Evolutionary conservation across 2,329 filamentous ascomycete species (phyloP).

Genomic region (Atkinsonella texensis): DNA sequence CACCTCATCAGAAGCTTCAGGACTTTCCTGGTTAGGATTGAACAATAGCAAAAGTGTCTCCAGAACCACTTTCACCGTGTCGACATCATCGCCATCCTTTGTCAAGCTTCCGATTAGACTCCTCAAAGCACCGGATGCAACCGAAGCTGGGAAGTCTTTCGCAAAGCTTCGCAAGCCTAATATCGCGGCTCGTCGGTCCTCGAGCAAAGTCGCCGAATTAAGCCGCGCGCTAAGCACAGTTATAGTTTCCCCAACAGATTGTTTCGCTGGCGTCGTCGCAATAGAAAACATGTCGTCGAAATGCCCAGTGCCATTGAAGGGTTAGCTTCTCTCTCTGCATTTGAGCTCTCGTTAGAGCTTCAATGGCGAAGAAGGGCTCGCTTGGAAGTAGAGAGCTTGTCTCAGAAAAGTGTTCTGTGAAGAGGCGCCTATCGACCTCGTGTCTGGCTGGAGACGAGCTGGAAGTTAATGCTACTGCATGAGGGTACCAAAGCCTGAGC

Average conservation of each 20-base stretch:
- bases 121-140: constrained; percentile 83
- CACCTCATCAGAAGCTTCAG: constrained; percentile 93
- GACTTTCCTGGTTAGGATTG: constrained; percentile 55
- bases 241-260: constrained; percentile 93
- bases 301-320: constrained; percentile 18
- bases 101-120: constrained; percentile 75
- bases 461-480: no score
- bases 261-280: constrained; percentile 71
- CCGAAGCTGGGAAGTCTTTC: constrained; percentile 90
- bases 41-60: constrained; percentile 96
- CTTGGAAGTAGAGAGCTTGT: background rate
- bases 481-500: background rate
- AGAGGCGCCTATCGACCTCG: background rate
- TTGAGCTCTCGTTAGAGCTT: background rate
- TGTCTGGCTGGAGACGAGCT: background rate
- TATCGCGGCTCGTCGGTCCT: constrained; percentile 89
- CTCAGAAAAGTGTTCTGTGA: background rate
- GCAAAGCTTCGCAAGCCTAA: constrained; percentile 89
- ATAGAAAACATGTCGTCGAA: constrained; percentile 47
- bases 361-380: background rate
- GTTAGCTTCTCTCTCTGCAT: background rate
- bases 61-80: constrained; percentile 88
- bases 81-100: constrained; percentile 86
- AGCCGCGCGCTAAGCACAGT: constrained; percentile 78
- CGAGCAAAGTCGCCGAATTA: constrained; percentile 78